Evolutionary conservation across 257 asterid species (phyloP).

Genomic region (Penstemon davidsonii): DNA sequence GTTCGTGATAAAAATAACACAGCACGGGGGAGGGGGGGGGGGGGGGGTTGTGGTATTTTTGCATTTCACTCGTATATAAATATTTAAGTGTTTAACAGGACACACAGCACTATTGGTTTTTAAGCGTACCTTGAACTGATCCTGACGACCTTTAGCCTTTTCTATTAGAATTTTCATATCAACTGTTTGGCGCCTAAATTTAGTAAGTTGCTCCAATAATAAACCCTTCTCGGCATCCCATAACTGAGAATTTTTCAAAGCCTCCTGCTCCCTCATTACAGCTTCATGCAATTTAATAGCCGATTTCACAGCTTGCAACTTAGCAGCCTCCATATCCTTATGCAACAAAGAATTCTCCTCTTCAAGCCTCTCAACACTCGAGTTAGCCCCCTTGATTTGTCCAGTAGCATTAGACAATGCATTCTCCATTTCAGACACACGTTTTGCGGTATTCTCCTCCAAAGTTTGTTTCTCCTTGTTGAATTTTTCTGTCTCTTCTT

Average conservation of each 20-base stretch:
- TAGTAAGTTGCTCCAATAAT: slow-evolving; percentile 41
- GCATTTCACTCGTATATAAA: too few relatives aligned
- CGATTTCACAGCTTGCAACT: slow-evolving; percentile 29
- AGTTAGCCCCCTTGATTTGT: slow-evolving; percentile 47
- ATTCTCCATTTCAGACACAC: slow-evolving; percentile 65
- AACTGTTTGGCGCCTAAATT: slow-evolving; percentile 31
- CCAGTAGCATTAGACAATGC: slow-evolving; percentile 49
- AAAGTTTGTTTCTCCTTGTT: slow-evolving; percentile 54
- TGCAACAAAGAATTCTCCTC: slow-evolving; percentile 45
- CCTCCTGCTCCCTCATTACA: slow-evolving; percentile 51
- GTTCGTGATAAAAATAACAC: too few relatives aligned
- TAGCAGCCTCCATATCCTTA: slow-evolving; percentile 47
- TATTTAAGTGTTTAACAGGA: neutral
- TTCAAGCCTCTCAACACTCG: slow-evolving; percentile 43
- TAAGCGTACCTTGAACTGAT: slow-evolving; percentile 65
- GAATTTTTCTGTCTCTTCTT: slow-evolving; percentile 51
- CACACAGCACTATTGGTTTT: neutral
- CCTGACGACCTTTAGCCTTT: slow-evolving; percentile 43
- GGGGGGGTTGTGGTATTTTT: too few relatives aligned
- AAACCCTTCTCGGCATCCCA: slow-evolving; percentile 44
- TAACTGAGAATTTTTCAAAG: slow-evolving; percentile 46
- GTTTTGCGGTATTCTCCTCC: slow-evolving; percentile 60
- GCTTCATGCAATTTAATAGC: slow-evolving; percentile 44
- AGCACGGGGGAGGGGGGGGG: too few relatives aligned
- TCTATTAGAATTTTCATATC: slow-evolving; percentile 36